These are phyloP conservation scores for Cutaneotrichosporon cavernicola DNA, from an alignment of 1,284 basidiomycete species.

Conservation along the genomic window DNA sequence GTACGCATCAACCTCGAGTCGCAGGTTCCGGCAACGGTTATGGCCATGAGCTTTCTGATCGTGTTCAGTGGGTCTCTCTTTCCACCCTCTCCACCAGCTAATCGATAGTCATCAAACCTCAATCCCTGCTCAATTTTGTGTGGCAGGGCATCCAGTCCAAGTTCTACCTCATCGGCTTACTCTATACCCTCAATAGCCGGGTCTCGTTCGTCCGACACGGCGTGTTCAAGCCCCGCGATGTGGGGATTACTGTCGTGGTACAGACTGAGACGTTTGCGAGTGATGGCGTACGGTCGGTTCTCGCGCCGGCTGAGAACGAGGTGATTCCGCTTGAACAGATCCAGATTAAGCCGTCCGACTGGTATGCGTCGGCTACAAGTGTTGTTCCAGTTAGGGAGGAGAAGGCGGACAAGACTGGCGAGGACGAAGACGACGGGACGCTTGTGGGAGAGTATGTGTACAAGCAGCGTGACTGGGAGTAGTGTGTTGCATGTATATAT, in stretches of 20 bases:
- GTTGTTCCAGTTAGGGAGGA: not conserved
- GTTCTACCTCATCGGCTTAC: slow-evolving; percentile 33
- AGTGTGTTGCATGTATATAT: not conserved
- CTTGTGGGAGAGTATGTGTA: not conserved
- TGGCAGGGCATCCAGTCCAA: slow-evolving; percentile 30
- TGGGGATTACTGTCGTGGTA: slow-evolving; percentile 22
- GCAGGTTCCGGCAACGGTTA: slow-evolving; percentile 31
- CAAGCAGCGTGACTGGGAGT: slow-evolving; percentile 3
- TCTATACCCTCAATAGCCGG: slow-evolving; percentile 34
- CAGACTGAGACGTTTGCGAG: slow-evolving; percentile 23
- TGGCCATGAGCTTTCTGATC: slow-evolving; percentile 28
- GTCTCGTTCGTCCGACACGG: not conserved
- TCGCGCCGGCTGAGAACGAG: not conserved
- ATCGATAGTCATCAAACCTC: slow-evolving; percentile 20
- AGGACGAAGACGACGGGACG: not conserved
- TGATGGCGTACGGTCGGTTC: not conserved
- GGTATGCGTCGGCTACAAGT: slow-evolving; percentile 1
- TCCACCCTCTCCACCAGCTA: not conserved
- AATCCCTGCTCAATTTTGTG: slow-evolving; percentile 23
- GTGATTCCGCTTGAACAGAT: not conserved
- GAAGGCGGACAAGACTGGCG: not conserved
- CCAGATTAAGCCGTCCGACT: not conserved
- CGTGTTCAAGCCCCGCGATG: not conserved
- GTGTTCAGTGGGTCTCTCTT: slow-evolving; percentile 25
- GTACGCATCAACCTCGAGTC: slow-evolving; percentile 36